phyloP scores from a whole-genome alignment of 192 early-diverging fungal genomes.

The Rhizoclosmatium globosum region DNA sequence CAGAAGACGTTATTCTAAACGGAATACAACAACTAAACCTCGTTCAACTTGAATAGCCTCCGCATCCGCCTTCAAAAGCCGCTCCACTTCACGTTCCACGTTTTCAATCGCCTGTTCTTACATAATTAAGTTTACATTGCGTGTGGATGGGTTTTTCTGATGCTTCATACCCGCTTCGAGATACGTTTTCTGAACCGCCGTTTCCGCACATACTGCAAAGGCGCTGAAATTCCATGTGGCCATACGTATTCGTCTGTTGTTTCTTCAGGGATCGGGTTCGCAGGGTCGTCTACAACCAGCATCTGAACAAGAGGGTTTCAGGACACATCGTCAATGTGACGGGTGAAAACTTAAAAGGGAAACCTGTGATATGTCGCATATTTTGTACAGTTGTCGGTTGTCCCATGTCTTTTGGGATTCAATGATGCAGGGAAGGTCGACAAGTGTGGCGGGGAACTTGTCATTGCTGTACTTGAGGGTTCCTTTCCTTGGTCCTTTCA shows the following conservation, averaged over 20 bases:
- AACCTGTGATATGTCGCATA: conserved; percentile 87
- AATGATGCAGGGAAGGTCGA: conserved; percentile 85
- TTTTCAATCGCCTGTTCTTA: conserved; percentile 77
- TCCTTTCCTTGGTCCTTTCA: conserved; percentile 59
- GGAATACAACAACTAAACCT: conserved; percentile 50
- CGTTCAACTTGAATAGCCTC: conserved; percentile 75
- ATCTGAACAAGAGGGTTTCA: conserved; percentile 47
- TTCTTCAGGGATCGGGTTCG: conserved; percentile 22
- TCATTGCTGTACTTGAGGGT: conserved; percentile 61
- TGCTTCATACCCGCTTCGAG: conserved; percentile 66
- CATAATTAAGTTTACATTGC: neutral
- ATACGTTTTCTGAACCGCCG: conserved; percentile 83
- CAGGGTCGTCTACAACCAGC: conserved; percentile 57
- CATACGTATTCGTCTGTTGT: conserved; percentile 69
- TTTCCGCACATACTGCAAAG: conserved; percentile 78
- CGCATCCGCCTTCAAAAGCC: conserved; percentile 76
- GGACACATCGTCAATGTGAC: too few species aligned
- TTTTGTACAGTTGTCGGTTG: conserved; percentile 86
- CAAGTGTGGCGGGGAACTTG: conserved; percentile 70
- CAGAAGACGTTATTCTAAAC: neutral
- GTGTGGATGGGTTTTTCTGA: neutral
- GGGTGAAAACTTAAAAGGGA: too few species aligned
- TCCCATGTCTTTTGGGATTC: conserved; percentile 89
- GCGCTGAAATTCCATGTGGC: conserved; percentile 82
- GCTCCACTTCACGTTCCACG: conserved; percentile 84